phyloP scores from a whole-genome alignment of 768 basidiomycete species.

The Gloeophyllum trabeum region DNA sequence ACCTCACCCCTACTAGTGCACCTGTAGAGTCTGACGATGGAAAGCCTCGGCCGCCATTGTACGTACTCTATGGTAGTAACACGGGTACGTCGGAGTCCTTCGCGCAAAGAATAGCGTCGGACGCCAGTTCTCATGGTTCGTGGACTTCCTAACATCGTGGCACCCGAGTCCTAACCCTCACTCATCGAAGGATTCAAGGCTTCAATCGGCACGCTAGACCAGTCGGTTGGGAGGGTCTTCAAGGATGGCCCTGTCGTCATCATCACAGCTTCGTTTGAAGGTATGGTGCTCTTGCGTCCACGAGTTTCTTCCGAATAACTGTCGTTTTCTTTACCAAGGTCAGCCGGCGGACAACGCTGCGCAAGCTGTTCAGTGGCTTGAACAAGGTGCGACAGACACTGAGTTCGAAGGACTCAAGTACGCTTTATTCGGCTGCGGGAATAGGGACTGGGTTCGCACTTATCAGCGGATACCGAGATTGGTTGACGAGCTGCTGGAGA shows the following conservation, averaged over 20 bases:
- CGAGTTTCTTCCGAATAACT: neutral
- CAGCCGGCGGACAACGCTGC: slow-evolving; percentile 38
- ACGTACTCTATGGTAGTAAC: slow-evolving; percentile 35
- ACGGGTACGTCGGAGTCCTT: slow-evolving; percentile 38
- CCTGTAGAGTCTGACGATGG: neutral
- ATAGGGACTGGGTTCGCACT: slow-evolving; percentile 35
- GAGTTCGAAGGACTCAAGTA: slow-evolving; percentile 23
- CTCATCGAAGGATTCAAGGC: slow-evolving; percentile 25
- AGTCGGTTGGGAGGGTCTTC: slow-evolving; percentile 22
- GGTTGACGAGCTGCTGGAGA: slow-evolving; percentile 22
- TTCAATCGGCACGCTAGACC: slow-evolving; percentile 27
- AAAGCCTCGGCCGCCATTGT: slow-evolving; percentile 17
- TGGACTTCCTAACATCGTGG: neutral
- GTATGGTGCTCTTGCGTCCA: slow-evolving; percentile 9
- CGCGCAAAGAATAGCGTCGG: slow-evolving; percentile 30
- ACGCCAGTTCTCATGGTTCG: slow-evolving; percentile 24
- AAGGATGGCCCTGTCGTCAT: slow-evolving; percentile 33
- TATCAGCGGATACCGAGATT: slow-evolving; percentile 34
- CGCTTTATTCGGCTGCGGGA: slow-evolving; percentile 39
- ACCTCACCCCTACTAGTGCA: neutral
- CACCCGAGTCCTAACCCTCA: neutral
- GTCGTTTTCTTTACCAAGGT: slow-evolving; percentile 12
- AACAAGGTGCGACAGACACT: slow-evolving; percentile 15
- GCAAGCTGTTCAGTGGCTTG: slow-evolving; percentile 31
- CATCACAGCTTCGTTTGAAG: slow-evolving; percentile 37